These are phyloP conservation scores for Myxozyma neglecta DNA, from an alignment of 805 yeast species.

Conservation along the genomic window DNA sequence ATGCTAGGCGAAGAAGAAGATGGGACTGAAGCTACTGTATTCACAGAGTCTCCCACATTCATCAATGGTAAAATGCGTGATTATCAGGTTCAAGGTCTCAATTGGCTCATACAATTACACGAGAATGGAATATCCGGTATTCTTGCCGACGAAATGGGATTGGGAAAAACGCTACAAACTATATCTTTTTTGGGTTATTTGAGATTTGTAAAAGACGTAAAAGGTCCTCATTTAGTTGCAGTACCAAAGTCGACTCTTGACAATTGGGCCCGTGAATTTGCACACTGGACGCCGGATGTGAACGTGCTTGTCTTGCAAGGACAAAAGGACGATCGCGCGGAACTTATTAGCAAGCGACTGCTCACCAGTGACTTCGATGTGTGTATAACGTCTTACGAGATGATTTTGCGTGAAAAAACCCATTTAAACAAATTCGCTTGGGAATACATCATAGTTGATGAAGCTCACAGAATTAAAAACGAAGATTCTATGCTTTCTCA, in stretches of 20 bases:
- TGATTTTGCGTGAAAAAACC: slow-evolving; percentile 86
- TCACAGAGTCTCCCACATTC: slow-evolving; percentile 82
- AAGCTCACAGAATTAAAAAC: slow-evolving; percentile 91
- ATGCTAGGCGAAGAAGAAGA: slow-evolving; percentile 75
- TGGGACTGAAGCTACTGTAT: slow-evolving; percentile 55
- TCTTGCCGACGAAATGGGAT: slow-evolving; percentile 97
- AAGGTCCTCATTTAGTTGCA: slow-evolving; percentile 87
- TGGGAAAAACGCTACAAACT: slow-evolving; percentile 94
- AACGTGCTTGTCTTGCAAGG: slow-evolving; percentile 85
- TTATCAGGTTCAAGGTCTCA: slow-evolving; percentile 91
- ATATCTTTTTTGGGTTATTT: slow-evolving; percentile 87
- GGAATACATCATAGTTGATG: slow-evolving; percentile 89
- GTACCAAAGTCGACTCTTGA: slow-evolving; percentile 96
- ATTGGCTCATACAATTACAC: slow-evolving; percentile 87
- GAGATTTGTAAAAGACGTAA: slow-evolving; percentile 70
- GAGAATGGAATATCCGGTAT: slow-evolving; percentile 90
- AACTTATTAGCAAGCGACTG: slow-evolving; percentile 57
- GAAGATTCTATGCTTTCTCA: slow-evolving; percentile 91
- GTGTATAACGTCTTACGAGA: slow-evolving; percentile 85
- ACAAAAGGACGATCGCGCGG: slow-evolving; percentile 70
- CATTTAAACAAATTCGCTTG: slow-evolving; percentile 78
- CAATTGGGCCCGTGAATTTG: slow-evolving; percentile 94
- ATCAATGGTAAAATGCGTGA: slow-evolving; percentile 77
- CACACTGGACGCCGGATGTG: slow-evolving; percentile 95
- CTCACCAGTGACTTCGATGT: slow-evolving; percentile 83